Evolutionary conservation across 1,284 basidiomycete genomes (phyloP), one percentile per base, ranked within the genome.

Genomic region (Exobasidium rhododendri): DNA sequence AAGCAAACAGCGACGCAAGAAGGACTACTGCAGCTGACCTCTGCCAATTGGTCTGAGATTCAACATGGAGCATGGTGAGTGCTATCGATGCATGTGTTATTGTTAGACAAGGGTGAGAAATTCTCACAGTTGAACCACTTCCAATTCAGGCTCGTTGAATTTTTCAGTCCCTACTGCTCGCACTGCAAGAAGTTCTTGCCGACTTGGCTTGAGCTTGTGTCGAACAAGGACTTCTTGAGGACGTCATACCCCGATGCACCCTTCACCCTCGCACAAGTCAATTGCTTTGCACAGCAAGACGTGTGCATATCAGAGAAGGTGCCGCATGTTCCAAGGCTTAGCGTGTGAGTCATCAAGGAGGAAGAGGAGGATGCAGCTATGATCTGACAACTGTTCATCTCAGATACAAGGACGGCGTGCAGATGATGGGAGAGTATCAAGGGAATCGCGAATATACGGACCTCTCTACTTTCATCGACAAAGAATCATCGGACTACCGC

Each of bases 121-220:
- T n/a, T n/a, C n/a, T n/a, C n/a, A n/a, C n/a, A n/a, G n/a, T n/a
- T n/a, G n/a, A n/a, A n/a, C n/a, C n/a, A n/a, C n/a, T n/a, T 40
- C 17, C 17, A 17, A 10, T 40, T 17, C 17, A 40, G 35, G 35
- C 62, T 78, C 29, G 69, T 78, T 56, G 76, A 78, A 64, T 78
- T 74, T 63, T 77, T 65, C 62, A 67, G 67, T 85, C 91, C 91
- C 0, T 89, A 86, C 68, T 93, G 91, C 75, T 76, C 79, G n/a
- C 90, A 92, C 75, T 93, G 91, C 80, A 84, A 83, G 45, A 70
- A 80, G 0, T 92, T 93, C 69, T 85, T 87, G 7, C 91, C 93
- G 0, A 92, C 88, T 32, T 98, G 94, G 92, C 83, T 85, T 40
- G 81, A 87, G 54, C 83, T 97, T 2, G 82, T 81, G 1, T 76